Base-by-base conservation (phyloP, 2,329 filamentous ascomycete genomes). In the Pleurostoma richardsiae region DNA sequence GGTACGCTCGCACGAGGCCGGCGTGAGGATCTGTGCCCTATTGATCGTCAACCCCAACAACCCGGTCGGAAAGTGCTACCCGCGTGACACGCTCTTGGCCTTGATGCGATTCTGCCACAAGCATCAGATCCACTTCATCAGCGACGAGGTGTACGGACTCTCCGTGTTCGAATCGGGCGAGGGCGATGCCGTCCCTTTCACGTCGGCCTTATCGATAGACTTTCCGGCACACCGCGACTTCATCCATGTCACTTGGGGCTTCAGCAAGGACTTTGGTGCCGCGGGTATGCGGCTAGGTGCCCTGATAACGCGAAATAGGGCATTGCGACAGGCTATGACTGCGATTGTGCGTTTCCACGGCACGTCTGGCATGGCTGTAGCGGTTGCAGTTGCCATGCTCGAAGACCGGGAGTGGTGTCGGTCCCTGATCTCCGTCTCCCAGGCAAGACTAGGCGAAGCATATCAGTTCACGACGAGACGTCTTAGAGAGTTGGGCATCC, bases 41-140 rank as follows among this genome's bases (percentile, higher is more conserved):
- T 65, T 80, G 54, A 67, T 81, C 3, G 73, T 74, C 43, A 74
- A 79, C 46, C 73, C 75, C 3, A 69, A 77, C 45, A 80, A 80
- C 43, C 77, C 77, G n/a, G 33, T 46, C 5, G 29, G 66, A 3
- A 56, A 56, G 48, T 76, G 72, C 54, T 77, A 77, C 49, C 60
- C 71, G 1, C 59, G 59, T n/a, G 57, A 64, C 5, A 68, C 67
- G 0, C 54, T 80, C 3, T 49, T 71, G 1, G 61, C 59, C 5
- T 58, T 77, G 27, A 69, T 80, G 66, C 54, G 56, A 3, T 68
- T 82, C 45, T 81, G 77, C 51, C 62, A 75, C 44, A 66, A 64
- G 39, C 65, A 79, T 49, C 52, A 59, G 4, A 60, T 82, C 4
- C 77, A 82, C 49, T 62, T 82, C 41, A 69, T 82, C 53, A 74